Conservation (phyloP, 805 yeast species). For the Saccharomyces jurei region DNA sequence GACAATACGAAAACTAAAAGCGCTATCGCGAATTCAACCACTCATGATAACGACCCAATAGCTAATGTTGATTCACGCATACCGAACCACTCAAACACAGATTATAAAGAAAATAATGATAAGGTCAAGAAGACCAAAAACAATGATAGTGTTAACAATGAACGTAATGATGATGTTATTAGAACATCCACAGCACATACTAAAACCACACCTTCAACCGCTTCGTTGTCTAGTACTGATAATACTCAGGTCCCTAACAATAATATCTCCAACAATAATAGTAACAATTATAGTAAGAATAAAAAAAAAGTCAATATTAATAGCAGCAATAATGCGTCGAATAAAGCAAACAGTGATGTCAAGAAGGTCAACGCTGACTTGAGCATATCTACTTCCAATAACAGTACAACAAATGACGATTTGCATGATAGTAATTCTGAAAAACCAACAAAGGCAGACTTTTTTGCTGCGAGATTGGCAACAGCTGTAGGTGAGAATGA, state of each 20-base stretch:
- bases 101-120: not conserved
- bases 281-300: not conserved
- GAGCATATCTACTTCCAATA: constrained; percentile 3
- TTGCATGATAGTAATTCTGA: constrained; percentile 15
- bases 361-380: constrained; percentile 2
- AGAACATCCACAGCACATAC: not conserved
- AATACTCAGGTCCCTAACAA: constrained; percentile 5
- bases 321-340: constrained; percentile 2
- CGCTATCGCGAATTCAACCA: not conserved
- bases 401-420: constrained; percentile 7
- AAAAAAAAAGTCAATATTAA: constrained; percentile 5
- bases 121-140: not conserved
- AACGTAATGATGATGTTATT: not conserved
- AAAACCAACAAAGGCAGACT: constrained; percentile 65
- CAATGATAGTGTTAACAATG: not conserved
- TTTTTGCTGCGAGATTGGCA: constrained; percentile 91
- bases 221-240: not conserved
- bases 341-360: constrained; percentile 2
- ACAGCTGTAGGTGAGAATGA: constrained; percentile 88
- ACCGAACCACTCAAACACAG: not conserved
- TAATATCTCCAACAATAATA: not conserved
- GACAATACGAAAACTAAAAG: not conserved
- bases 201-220: not conserved
- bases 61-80: not conserved
- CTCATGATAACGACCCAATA: not conserved